A percentile compares a stretch with the other conserved stretches of the same genome.
These are phyloP conservation scores for Hsuehochloa calcarea DNA, from an alignment of 176 grass and related monocot genomes.

Conservation along the genomic window DNA sequence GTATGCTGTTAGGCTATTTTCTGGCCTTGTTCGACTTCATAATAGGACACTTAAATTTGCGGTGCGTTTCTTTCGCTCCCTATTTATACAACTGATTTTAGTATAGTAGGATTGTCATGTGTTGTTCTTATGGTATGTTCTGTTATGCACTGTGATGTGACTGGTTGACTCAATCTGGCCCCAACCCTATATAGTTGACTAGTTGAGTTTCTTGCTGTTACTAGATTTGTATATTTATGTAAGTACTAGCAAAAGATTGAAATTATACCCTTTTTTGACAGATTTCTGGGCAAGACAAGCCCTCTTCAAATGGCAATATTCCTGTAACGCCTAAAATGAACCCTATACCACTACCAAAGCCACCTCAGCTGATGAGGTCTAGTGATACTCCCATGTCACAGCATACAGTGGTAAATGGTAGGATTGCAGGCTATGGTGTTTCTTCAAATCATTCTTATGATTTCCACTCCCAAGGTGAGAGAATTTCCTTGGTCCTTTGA, in stretches of 20 bases:
- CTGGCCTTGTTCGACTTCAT: slow-evolving; percentile 80
- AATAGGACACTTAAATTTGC: slow-evolving; percentile 92
- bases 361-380: slow-evolving; percentile 32
- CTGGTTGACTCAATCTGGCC: neutral
- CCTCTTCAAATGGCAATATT: slow-evolving; percentile 47
- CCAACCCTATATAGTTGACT: neutral
- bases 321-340: slow-evolving; percentile 54
- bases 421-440: slow-evolving; percentile 39
- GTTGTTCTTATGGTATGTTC: neutral
- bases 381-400: slow-evolving; percentile 42
- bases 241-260: neutral
- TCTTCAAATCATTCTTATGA: slow-evolving; percentile 47
- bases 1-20: slow-evolving; percentile 98
- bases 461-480: slow-evolving; percentile 44
- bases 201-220: neutral
- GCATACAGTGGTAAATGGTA: slow-evolving; percentile 38
- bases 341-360: slow-evolving; percentile 47
- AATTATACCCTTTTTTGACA: slow-evolving; percentile 39
- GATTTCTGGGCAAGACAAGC: slow-evolving; percentile 95
- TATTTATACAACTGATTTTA: neutral
- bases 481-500: slow-evolving; percentile 7
- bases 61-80: slow-evolving; percentile 66
- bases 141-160: neutral
- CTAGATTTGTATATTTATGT: slow-evolving; percentile 8
- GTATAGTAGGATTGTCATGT: neutral